Evolutionary conservation across 2,329 filamentous ascomycete species (phyloP).

Genomic region (Tolypocladium pustulatum): DNA sequence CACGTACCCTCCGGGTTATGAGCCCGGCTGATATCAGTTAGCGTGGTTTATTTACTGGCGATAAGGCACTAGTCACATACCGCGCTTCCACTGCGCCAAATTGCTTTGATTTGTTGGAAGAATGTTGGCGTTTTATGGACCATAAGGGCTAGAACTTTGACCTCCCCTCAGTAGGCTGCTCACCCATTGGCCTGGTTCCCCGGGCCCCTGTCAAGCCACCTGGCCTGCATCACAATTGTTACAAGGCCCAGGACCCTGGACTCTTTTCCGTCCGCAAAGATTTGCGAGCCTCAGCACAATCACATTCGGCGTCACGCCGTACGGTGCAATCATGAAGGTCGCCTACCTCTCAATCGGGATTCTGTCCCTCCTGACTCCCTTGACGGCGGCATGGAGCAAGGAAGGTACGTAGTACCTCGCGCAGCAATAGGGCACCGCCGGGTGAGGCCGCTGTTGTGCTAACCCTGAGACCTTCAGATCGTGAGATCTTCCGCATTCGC

Average conservation of each 20-base stretch:
- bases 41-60: background rate
- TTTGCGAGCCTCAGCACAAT: background rate
- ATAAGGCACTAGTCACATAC: background rate
- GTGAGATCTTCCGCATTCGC: slow-evolving; percentile 92
- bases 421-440: background rate
- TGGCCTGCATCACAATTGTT: background rate
- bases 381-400: slow-evolving; percentile 73
- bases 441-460: background rate
- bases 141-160: background rate
- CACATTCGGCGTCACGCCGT: background rate
- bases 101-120: slow-evolving; percentile 8
- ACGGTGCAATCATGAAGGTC: slow-evolving; percentile 57
- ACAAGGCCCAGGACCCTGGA: background rate
- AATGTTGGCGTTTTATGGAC: accelerated
- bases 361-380: slow-evolving; percentile 53
- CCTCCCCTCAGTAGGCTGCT: too few species aligned
- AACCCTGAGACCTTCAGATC: slow-evolving; percentile 48
- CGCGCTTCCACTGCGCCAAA: slow-evolving; percentile 19
- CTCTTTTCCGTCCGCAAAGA: background rate
- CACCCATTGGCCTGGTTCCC: too few species aligned
- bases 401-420: slow-evolving; percentile 53
- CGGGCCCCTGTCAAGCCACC: background rate
- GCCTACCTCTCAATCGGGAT: slow-evolving; percentile 58
- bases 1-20: slow-evolving; percentile 15
- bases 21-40: slow-evolving; percentile 10